Base-by-base conservation (phyloP, 257 asterid species). In the Thymus quinquecostatus region DNA sequence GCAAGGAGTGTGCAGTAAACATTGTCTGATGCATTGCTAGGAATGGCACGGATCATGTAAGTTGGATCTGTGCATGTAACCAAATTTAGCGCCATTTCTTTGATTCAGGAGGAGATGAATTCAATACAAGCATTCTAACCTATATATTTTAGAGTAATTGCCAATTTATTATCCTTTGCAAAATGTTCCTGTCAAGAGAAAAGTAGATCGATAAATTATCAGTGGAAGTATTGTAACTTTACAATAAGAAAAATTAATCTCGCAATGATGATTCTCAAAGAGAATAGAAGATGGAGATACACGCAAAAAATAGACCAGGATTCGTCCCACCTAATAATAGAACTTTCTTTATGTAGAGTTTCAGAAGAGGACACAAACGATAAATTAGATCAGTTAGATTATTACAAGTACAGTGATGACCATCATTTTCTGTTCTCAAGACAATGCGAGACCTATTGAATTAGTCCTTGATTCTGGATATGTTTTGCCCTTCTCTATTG, bases 11-110 rank as follows among this genome's bases (percentile, higher is more conserved):
- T 82, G 83, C 91, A 88, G 78, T 87, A 87, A 41, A 87, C 94
- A 60, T 85, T 87, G 80, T 87, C 94, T 5, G 94, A 78, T 45
- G 91, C 94, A 56, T 87, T 87, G 81, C 94, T 82, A 68, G 94
- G 94, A 78, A 87, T 79, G 38, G 94, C 94, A 75, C 94, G 91
- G 69, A 87, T 85, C 94, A 87, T 87, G 78, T 87, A 87, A 63
- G 94, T 87, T 66, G 94, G 94, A 80, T 88, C 95, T 88, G 21
- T 21, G 89, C 68, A 77, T 61, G 78, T 45, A 32, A 13, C 41
- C 36, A 14, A 33, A 62, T 75, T 64, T 68, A 75, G 82, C 66
- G 53, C 68, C 55, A 2, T 75, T 53, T 49, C 41, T 48, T 8
- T 4, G 65, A 68, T n/a, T 72, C 7, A 63, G 32, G 71, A 57